phyloP scores from a whole-genome alignment of 768 basidiomycete genomes.

The Phylloporus rhodoxanthus region DNA sequence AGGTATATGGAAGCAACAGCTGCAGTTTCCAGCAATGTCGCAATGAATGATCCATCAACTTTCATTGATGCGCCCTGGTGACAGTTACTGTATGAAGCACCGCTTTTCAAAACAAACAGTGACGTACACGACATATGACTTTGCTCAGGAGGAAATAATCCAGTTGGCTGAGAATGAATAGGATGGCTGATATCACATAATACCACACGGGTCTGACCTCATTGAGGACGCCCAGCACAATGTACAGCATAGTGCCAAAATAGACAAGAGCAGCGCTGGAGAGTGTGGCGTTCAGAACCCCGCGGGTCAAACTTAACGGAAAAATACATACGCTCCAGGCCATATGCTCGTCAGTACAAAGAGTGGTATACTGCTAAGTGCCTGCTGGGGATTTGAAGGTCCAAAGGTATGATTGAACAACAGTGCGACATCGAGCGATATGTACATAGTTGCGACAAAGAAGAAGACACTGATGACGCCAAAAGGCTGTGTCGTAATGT shows the following conservation, averaged over 20 bases:
- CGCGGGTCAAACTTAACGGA: neutral
- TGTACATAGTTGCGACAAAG: conserved; percentile 72
- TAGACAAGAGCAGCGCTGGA: conserved; percentile 62
- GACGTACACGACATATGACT: conserved; percentile 64
- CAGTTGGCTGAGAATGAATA: conserved; percentile 78
- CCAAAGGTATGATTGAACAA: conserved; percentile 58
- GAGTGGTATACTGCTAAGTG: conserved; percentile 62
- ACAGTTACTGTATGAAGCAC: conserved; percentile 9
- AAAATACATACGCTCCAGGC: conserved; percentile 60
- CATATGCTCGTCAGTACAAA: conserved; percentile 79
- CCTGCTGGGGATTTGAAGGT: conserved; percentile 48
- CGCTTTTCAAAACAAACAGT: neutral
- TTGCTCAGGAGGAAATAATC: conserved; percentile 77
- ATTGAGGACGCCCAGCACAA: conserved; percentile 68
- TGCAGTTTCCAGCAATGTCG: conserved; percentile 77
- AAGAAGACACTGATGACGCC: conserved; percentile 49
- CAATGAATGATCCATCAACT: conserved; percentile 83
- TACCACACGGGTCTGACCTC: conserved; percentile 78
- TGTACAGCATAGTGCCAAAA: conserved; percentile 70
- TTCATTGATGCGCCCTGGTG: conserved; percentile 55
- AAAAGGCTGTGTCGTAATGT: conserved; percentile 47
- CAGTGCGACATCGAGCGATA: conserved; percentile 77
- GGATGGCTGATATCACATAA: conserved; percentile 64
- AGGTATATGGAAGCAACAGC: conserved; percentile 62
- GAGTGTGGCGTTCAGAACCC: conserved; percentile 2